Percentiles rank a stretch among this genome's conserved stretches.
Conservation (phyloP, 306 rosid species). For the Corylus americana region DNA sequence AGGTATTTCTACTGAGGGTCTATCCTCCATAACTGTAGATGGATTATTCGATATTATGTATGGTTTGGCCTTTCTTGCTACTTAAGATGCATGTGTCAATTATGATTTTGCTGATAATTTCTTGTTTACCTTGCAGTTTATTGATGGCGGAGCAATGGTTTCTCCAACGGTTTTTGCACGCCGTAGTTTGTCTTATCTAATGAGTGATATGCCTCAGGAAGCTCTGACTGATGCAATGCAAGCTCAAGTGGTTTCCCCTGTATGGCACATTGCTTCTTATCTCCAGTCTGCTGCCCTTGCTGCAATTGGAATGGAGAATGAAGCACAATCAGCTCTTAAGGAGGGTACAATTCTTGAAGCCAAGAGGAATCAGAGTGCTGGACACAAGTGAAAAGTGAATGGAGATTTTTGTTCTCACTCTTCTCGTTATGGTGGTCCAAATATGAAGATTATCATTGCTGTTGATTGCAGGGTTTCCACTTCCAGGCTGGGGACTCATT, state of each 20-base stretch:
- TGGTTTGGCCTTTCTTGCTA: not conserved
- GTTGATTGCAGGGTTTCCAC: not conserved
- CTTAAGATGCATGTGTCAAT: not conserved
- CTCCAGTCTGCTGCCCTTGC: slow-evolving; percentile 71
- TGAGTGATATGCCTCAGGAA: slow-evolving; percentile 66
- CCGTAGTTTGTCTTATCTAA: slow-evolving; percentile 70
- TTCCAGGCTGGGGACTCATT: not conserved
- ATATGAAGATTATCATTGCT: not conserved
- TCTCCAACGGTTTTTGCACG: slow-evolving; percentile 74
- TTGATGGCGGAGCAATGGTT: slow-evolving; percentile 72
- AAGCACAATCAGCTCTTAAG: slow-evolving; percentile 66
- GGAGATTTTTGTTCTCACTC: slow-evolving; percentile 3
- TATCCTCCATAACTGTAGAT: not conserved
- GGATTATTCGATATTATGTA: slow-evolving; percentile 3
- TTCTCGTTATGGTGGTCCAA: not conserved
- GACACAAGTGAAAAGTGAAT: slow-evolving; percentile 53
- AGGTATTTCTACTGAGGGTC: slow-evolving; percentile 11
- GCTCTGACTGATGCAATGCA: slow-evolving; percentile 77
- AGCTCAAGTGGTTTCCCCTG: slow-evolving; percentile 62
- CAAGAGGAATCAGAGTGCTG: slow-evolving; percentile 46
- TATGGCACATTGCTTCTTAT: slow-evolving; percentile 85
- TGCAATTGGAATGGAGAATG: slow-evolving; percentile 60
- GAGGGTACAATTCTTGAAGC: slow-evolving; percentile 67
- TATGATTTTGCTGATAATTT: slow-evolving; percentile 4
- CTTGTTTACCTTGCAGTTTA: slow-evolving; percentile 47